phyloP scores from a whole-genome alignment of 2,329 filamentous ascomycete species.

The Gaeumannomyces tritici region DNA sequence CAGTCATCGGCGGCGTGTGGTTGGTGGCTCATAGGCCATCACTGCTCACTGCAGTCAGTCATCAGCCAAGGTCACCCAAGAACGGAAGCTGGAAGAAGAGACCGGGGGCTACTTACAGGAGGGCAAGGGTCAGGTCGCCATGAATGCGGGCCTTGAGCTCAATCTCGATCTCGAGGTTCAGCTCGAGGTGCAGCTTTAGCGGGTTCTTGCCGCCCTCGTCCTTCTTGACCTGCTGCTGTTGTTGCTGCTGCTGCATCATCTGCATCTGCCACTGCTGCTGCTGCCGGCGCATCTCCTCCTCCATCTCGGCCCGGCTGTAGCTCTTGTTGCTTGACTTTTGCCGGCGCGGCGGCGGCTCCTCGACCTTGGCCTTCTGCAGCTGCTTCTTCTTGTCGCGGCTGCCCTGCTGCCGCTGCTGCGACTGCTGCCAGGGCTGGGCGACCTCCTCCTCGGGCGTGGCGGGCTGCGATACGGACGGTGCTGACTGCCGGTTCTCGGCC shows the following conservation, averaged over 20 bases:
- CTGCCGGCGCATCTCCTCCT: constrained; percentile 12
- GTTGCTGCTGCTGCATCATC: constrained; percentile 17
- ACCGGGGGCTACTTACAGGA: constrained; percentile 45
- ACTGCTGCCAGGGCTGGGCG: constrained; percentile 20
- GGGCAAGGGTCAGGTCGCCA: constrained; percentile 62
- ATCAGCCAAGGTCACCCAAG: background rate
- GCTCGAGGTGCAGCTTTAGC: constrained; percentile 58
- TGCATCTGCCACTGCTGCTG: constrained; percentile 18
- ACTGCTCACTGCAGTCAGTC: constrained; percentile 5
- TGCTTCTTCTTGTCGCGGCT: constrained; percentile 14
- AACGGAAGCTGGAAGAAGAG: background rate
- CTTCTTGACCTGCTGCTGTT: constrained; percentile 23
- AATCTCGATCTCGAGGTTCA: constrained; percentile 73
- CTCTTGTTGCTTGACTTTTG: constrained; percentile 12
- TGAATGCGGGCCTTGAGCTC: constrained; percentile 72
- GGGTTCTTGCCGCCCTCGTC: constrained; percentile 42
- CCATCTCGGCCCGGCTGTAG: constrained; percentile 7
- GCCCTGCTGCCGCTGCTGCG: constrained; percentile 14
- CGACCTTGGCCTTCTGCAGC: constrained; percentile 13
- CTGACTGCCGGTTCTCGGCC: constrained; percentile 6
- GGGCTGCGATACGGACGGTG: constrained; percentile 17
- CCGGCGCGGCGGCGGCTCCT: constrained; percentile 12
- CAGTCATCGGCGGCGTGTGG: background rate
- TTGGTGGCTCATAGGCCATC: constrained; percentile 5
- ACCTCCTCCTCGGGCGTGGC: constrained; percentile 19